Evolutionary conservation across 306 rosid species (phyloP), one percentile per base, ranked within the genome.

Genomic region (Quercus dentata): DNA sequence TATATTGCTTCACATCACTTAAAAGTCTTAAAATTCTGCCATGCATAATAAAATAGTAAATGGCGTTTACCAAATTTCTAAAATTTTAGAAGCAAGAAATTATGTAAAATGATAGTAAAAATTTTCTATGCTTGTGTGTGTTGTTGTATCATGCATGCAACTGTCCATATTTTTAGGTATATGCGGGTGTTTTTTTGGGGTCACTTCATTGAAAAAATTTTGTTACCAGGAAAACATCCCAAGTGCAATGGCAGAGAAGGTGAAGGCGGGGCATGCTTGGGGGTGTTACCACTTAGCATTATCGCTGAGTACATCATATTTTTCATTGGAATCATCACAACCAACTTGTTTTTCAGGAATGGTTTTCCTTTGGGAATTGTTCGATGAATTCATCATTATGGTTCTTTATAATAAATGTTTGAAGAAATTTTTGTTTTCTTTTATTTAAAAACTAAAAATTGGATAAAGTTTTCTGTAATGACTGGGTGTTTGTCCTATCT

Each of bases 151-250:
- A 41, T 41, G 46, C 46, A 41, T 8, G 46, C 46, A 41, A 41
- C 54, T 10, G 54, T 49, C 54, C 54, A 49, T 12, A 49, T 13
- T 49, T 49, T 49, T 49, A 49, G 54, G 54, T 12, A 49, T 41
- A 49, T 49, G 54, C 3, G 33, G 46, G 18, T 28, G 6, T 17
- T 30, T 63, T 41, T 62, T 41, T 41, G 11, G 46, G 46, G 46
- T 2, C 12, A 41, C 46, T 41, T 38, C 1, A 38, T 38, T 38
- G 11, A 59, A 62, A 46, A 23, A 54, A 5, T 59, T 49, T 19
- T 65, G 63, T 78, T 74, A 67, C 79, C 82, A 92, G 97, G 99
- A 94, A 86, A 94, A 91, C 82, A 94, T 94, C 72, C 97, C 97
- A 25, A 76, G 69, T 69, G 90, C 89, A 55, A 91, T 97, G 19